Evolutionary conservation across 371 early-diverging fungal species (phyloP), one percentile per base, ranked within the genome.

Genomic region (Mortierella sp.): DNA sequence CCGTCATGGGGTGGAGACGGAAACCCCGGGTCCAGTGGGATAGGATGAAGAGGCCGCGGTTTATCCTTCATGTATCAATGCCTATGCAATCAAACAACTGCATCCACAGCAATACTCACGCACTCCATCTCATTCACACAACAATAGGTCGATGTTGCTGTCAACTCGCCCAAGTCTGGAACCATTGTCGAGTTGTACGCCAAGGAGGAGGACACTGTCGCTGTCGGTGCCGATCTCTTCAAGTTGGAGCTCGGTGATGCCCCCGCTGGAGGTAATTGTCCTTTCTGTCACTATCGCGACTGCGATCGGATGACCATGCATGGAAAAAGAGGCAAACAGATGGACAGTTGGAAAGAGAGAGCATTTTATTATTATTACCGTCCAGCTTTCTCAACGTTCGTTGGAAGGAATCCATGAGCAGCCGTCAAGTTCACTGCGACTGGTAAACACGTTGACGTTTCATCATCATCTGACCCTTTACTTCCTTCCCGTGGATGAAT

Each of bases 91-190:
- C n/a, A n/a, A n/a, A n/a, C n/a, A 14, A 28, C n/a, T 44, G 9
- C 19, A 19, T 31, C 37, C 37, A 28, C 48, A 57, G 4, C 44
- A 43, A 16, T 24, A 40, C 87, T 57, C 14, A 28, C n/a, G n/a
- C 24, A 40, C 8, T 74, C 40, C 31, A 3, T 37, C 11, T 40
- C 16, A 19, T 16, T 40, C 11, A 37, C 19, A 6, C 46, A 10
- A 46, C 53, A 28, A 48, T 78, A 93, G 93, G 94, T 98, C 70
- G 98, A 98, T 87, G 95, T 98, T 59, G 94, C 97, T 43, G 96
- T 99, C 87, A 99, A 98, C 92, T 94, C 98, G 43, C 98, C 98
- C 75, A 96, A 95, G 57, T 91, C 95, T 51, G 99, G 99, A 24
- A 94, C 92, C 44, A 93, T 99, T 74, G 82, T 95, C 37, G 97